phyloP scores from a whole-genome alignment of 495 filamentous ascomycete species.

The Penicillium taxi region DNA sequence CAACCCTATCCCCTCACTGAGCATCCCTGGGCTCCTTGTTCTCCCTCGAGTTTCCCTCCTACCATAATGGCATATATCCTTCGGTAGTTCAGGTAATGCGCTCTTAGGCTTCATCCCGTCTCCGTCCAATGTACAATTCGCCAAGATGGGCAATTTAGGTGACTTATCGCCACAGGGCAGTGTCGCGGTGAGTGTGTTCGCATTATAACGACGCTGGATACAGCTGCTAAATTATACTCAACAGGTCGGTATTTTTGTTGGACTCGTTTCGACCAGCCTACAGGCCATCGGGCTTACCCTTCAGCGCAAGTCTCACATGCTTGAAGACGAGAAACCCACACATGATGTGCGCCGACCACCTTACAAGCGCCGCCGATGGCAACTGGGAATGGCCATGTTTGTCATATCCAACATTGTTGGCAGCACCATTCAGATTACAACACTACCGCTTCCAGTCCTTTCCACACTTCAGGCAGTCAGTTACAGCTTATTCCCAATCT shows the following conservation, averaged over 20 bases:
- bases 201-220: not conserved
- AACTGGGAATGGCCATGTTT: slow-evolving; percentile 96
- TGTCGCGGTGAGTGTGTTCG: slow-evolving; percentile 58
- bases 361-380: slow-evolving; percentile 88
- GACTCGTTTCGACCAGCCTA: slow-evolving; percentile 82
- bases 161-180: slow-evolving; percentile 80
- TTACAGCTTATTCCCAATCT: slow-evolving; percentile 10
- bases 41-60: slow-evolving; percentile 7
- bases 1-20: slow-evolving; percentile 3
- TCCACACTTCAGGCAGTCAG: slow-evolving; percentile 85
- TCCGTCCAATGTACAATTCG: slow-evolving; percentile 24
- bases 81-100: slow-evolving; percentile 18
- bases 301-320: slow-evolving; percentile 95
- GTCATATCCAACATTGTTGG: slow-evolving; percentile 88
- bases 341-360: slow-evolving; percentile 75
- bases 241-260: slow-evolving; percentile 87
- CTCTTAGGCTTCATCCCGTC: slow-evolving; percentile 10
- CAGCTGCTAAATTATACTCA: slow-evolving; percentile 8
- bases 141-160: slow-evolving; percentile 66
- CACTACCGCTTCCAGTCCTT: slow-evolving; percentile 85
- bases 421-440: slow-evolving; percentile 96
- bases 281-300: slow-evolving; percentile 96
- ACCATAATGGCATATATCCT: slow-evolving; percentile 20
- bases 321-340: slow-evolving; percentile 87
- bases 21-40: slow-evolving; percentile 7